These are phyloP conservation scores for Pascua guehoae DNA, from an alignment of 1,284 basidiomycete species.

Conservation along the genomic window DNA sequence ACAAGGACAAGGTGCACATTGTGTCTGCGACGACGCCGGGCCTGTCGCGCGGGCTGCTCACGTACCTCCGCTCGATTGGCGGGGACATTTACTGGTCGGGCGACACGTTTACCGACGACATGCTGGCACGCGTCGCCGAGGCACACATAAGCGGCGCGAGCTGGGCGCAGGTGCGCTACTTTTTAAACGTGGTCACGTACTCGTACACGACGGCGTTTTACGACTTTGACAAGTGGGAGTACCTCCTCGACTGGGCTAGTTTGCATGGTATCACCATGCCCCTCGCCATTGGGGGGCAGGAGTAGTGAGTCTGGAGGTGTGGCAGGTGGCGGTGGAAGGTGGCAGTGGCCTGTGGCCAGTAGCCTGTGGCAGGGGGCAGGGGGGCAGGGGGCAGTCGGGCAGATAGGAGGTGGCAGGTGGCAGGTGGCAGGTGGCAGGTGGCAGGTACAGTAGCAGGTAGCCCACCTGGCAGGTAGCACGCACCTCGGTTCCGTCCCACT, in stretches of 20 bases:
- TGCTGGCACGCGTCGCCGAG: background rate
- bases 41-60: conserved; percentile 15
- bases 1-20: conserved; percentile 10
- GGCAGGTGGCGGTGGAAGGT: too few relatives aligned
- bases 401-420: too few relatives aligned
- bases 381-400: too few relatives aligned
- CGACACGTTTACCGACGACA: conserved; percentile 9
- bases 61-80: conserved; percentile 12
- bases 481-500: too few relatives aligned
- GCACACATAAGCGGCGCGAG: background rate
- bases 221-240: conserved; percentile 51
- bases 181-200: conserved; percentile 52
- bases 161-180: conserved; percentile 33
- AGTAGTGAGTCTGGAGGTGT: conserved; percentile 39
- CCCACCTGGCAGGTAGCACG: too few relatives aligned
- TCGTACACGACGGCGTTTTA: conserved; percentile 53
- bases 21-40: conserved; percentile 2
- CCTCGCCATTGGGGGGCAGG: conserved; percentile 53
- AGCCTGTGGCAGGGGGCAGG: too few relatives aligned
- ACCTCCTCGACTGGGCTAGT: conserved; percentile 54
- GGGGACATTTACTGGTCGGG: conserved; percentile 19
- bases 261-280: conserved; percentile 54
- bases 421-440: too few relatives aligned
- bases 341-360: too few relatives aligned
- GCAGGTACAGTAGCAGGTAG: too few relatives aligned